Base-by-base conservation (phyloP, 345 rosid species). In the Heritiera fomes region DNA sequence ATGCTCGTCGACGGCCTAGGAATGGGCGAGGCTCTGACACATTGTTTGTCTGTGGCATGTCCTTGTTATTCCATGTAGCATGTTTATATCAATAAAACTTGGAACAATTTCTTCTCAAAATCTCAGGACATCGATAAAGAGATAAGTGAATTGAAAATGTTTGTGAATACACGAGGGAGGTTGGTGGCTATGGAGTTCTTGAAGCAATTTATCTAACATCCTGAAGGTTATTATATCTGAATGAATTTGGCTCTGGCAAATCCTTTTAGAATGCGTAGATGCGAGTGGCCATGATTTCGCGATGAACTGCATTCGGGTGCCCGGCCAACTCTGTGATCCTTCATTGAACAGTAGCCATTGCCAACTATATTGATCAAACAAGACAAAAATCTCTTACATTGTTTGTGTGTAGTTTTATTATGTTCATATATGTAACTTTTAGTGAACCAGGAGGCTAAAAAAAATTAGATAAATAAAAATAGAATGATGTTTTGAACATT, bases 101-200 rank as follows among this genome's bases (percentile, higher is more conserved):
- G 10, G n/a, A 30, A 63, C 8, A 28, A 7, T 40, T 11, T 60
- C 53, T 66, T 77, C 52, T 40, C 11, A 13, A 83, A 85, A 12
- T 88, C 88, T 55, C 93, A 96, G 98, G 99, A 96, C 78, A 96
- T 96, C 18, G 95, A 94, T 73, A 92, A 96, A 84, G 98, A 96
- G 89, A 96, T 94, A 80, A 89, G 89, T 9, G 98, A 96, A 73
- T 81, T 96, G 83, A 96, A 92, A 87, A 84, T 89, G 86, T 96
- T 97, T 0, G 91, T 96, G 81, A 96, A 94, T 85, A 94, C 97
- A 3, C 83, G 97, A 77, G 99, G 98, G 77, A 91, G 91, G 85
- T 88, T 91, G 75, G 99, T 96, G 46, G 99, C 99, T 14, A 87
- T 95, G 0, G 99, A 96, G 88, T 92, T 92, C 78, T 83, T 96